Evolutionary conservation across 2,329 filamentous ascomycete genomes (phyloP).

Genomic region (Ophiostoma pallidulum): DNA sequence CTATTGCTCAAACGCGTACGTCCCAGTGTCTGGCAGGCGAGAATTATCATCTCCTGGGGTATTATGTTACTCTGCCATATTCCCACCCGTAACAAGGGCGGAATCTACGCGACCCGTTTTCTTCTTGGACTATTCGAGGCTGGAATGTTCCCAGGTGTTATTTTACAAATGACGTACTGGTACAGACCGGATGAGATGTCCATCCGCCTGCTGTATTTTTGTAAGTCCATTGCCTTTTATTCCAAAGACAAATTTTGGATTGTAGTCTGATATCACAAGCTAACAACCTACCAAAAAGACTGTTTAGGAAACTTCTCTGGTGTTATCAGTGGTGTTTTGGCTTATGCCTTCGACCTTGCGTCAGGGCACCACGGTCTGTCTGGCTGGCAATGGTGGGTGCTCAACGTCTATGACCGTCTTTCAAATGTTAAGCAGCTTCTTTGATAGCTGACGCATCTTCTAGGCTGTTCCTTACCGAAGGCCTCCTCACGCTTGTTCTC

Average conservation of each 20-base stretch:
- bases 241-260: too few species aligned
- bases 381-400: slow-evolving; percentile 26
- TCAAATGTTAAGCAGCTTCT: not conserved
- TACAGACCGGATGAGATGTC: slow-evolving; percentile 39
- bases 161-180: slow-evolving; percentile 36
- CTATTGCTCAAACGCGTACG: slow-evolving; percentile 64
- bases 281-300: slow-evolving; percentile 18
- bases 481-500: slow-evolving; percentile 35
- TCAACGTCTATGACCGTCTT: too few species aligned
- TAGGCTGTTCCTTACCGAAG: slow-evolving; percentile 33
- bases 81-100: slow-evolving; percentile 39
- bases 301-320: slow-evolving; percentile 32
- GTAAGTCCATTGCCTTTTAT: slow-evolving; percentile 21
- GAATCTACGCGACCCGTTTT: slow-evolving; percentile 42
- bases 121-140: slow-evolving; percentile 58
- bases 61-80: slow-evolving; percentile 43
- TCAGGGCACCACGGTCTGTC: slow-evolving; percentile 28
- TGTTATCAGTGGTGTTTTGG: slow-evolving; percentile 33
- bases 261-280: too few species aligned
- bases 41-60: slow-evolving; percentile 60
- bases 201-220: slow-evolving; percentile 35
- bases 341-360: slow-evolving; percentile 33
- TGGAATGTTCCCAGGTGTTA: slow-evolving; percentile 55
- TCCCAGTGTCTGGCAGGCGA: slow-evolving; percentile 64
- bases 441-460: too few species aligned